Evolutionary conservation across 2,329 filamentous ascomycete species (phyloP).

Genomic region (Aspergillus fructus): DNA sequence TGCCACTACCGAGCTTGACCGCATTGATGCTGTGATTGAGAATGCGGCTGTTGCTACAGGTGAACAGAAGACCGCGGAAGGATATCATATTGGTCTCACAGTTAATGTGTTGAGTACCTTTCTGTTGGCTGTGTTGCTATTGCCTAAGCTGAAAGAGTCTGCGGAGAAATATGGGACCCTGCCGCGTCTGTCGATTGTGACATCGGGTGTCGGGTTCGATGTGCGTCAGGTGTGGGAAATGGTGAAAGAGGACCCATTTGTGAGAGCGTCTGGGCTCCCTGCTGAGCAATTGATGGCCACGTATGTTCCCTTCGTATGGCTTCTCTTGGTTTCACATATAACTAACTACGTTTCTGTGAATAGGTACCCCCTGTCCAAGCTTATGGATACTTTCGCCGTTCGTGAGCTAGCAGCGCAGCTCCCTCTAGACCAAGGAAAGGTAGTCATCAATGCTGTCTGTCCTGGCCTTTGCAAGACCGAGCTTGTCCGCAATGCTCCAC

Average conservation of each 20-base stretch:
- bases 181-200: slow-evolving; percentile 22
- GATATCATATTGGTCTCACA: slow-evolving; percentile 18
- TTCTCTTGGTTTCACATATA: neutral
- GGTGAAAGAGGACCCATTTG: slow-evolving; percentile 23
- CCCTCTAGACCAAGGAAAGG: slow-evolving; percentile 2
- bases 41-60: slow-evolving; percentile 11
- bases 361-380: slow-evolving; percentile 6
- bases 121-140: slow-evolving; percentile 22
- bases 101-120: slow-evolving; percentile 31
- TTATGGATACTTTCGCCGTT: slow-evolving; percentile 2
- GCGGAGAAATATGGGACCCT: slow-evolving; percentile 17
- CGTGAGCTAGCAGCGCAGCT: slow-evolving; percentile 1
- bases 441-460: slow-evolving; percentile 5
- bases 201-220: slow-evolving; percentile 19
- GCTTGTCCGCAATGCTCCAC: neutral
- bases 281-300: slow-evolving; percentile 14
- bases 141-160: slow-evolving; percentile 25
- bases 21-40: slow-evolving; percentile 10
- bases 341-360: neutral
- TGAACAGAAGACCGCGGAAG: slow-evolving; percentile 18
- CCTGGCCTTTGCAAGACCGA: slow-evolving; percentile 5
- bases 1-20: neutral
- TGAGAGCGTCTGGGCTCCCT: slow-evolving; percentile 12
- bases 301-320: neutral
- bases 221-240: slow-evolving; percentile 14